Conservation (phyloP, 768 basidiomycete genomes). For the Boletellus ananas region DNA sequence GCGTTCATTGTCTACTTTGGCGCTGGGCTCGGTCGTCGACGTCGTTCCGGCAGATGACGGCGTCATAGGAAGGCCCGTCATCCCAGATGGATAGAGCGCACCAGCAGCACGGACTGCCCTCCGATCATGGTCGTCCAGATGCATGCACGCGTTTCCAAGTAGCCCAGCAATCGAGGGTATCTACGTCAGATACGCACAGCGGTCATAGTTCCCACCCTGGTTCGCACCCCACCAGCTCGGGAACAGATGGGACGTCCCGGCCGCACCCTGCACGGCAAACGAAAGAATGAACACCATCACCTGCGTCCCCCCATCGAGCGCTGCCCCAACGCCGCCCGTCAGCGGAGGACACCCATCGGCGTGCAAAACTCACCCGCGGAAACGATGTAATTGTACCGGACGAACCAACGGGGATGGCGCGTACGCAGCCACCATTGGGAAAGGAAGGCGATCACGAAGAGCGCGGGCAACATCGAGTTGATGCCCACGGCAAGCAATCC, state of each 20-base stretch:
- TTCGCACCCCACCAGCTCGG: constrained; percentile 61
- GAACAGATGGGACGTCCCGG: constrained; percentile 46
- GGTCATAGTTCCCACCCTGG: constrained; percentile 41
- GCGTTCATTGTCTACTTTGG: too few relatives aligned
- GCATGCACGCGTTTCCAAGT: too few relatives aligned
- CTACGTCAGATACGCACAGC: constrained; percentile 9
- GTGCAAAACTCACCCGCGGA: constrained; percentile 38
- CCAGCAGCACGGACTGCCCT: too few relatives aligned
- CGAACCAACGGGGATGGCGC: constrained; percentile 35
- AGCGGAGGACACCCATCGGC: neutral
- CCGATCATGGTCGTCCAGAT: too few relatives aligned
- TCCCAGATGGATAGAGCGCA: too few relatives aligned
- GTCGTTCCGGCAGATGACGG: too few relatives aligned
- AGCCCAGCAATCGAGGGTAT: neutral
- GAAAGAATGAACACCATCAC: constrained; percentile 55
- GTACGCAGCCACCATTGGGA: constrained; percentile 40
- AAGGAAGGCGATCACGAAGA: constrained; percentile 23
- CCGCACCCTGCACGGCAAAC: constrained; percentile 48
- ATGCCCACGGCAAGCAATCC: constrained; percentile 24
- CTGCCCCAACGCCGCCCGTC: constrained; percentile 4
- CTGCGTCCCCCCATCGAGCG: constrained; percentile 39
- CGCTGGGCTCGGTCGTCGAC: too few relatives aligned
- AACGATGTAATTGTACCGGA: constrained; percentile 35
- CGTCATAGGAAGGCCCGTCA: too few relatives aligned
- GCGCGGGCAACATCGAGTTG: constrained; percentile 21